Evolutionary conservation across 139 green algal genomes (phyloP), one percentile per base, ranked within the genome.

Genomic region (Chloropicon primus): DNA sequence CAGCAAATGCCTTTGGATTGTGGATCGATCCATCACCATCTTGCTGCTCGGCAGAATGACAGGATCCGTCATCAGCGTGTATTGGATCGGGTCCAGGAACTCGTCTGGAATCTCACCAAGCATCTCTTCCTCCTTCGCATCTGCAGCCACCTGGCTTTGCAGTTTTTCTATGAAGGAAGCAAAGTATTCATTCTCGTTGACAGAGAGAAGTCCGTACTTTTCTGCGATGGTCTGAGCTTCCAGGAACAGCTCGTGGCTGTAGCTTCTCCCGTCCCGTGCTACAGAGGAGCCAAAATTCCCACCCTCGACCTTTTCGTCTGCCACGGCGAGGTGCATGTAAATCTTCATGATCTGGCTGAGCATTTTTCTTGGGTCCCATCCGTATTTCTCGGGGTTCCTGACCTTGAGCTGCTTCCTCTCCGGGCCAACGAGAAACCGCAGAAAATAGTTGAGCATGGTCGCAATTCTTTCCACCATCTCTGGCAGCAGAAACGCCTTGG

Each of bases 401-500:
- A 94, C 75, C 77, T 90, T 90, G 28, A 96, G 84, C 81, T 85
- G 86, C 73, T 84, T 84, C 5, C 91, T 82, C 78, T 93, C 80
- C 1, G 88, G 88, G 1, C 27, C 62, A 41, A 73, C 24, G 5
- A 99, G 89, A 85, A 95, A 92, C 62, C 89, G 81, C 24, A 99
- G 86, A 83, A 99, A 99, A 84, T 98, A 99, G 84, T 98, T 93
- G 77, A 97, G 88, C 85, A 93, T 97, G 72, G 80, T 84, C 2
- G 93, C 91, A 10, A 96, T 82, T 10, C 95, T 87, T 17, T 90
- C 84, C 22, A 97, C 91, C 89, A 94, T 92, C 80, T 91, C 85
- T 1, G 84, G 87, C 72, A 91, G 83, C 28, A 96, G 83, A 78
- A 91, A 62, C 22, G 26, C 26, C 26, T 21, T 26, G 41, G 27